Percentiles rank a stretch among this genome's conserved stretches.
Conservation (phyloP, 106 monocot genomes). For the Acorus gramineus region DNA sequence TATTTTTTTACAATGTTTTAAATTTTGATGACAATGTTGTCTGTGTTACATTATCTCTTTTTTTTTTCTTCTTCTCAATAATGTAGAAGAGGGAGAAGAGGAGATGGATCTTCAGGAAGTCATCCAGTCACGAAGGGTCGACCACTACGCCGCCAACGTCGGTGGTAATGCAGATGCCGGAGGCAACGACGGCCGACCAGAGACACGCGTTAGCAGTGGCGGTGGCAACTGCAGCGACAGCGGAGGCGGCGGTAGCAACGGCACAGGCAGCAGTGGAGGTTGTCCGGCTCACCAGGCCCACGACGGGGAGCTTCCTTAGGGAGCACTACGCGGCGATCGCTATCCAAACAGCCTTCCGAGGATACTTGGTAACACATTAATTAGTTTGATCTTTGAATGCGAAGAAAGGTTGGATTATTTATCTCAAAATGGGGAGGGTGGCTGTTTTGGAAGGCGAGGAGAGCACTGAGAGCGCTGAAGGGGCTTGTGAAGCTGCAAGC, state of each 20-base stretch:
- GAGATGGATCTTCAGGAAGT: conserved; percentile 82
- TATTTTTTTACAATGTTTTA: neutral
- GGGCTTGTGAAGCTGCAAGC: conserved; percentile 97
- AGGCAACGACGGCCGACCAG: conserved; percentile 41
- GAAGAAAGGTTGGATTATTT: no score
- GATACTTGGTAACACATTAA: conserved; percentile 46
- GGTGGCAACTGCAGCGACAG: conserved; percentile 70
- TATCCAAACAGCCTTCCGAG: conserved; percentile 83
- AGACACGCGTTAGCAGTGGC: conserved; percentile 73
- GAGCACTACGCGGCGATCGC: conserved; percentile 62
- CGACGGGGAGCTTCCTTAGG: conserved; percentile 21
- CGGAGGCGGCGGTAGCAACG: conserved; percentile 74
- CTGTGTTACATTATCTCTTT: neutral
- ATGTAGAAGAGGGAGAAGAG: conserved; percentile 69
- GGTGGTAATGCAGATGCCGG: neutral
- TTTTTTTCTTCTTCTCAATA: neutral
- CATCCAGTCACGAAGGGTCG: conserved; percentile 18
- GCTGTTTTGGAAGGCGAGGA: conserved; percentile 42
- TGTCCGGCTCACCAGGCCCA: conserved; percentile 51
- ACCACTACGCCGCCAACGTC: conserved; percentile 3
- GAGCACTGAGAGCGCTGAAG: conserved; percentile 72
- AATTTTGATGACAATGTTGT: neutral
- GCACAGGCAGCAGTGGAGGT: conserved; percentile 83
- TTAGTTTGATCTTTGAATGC: no score
- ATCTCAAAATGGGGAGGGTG: no score